These are phyloP conservation scores for Pythium grandisporangium DNA, from an alignment of 352 stramenopile genomes.

Conservation along the genomic window DNA sequence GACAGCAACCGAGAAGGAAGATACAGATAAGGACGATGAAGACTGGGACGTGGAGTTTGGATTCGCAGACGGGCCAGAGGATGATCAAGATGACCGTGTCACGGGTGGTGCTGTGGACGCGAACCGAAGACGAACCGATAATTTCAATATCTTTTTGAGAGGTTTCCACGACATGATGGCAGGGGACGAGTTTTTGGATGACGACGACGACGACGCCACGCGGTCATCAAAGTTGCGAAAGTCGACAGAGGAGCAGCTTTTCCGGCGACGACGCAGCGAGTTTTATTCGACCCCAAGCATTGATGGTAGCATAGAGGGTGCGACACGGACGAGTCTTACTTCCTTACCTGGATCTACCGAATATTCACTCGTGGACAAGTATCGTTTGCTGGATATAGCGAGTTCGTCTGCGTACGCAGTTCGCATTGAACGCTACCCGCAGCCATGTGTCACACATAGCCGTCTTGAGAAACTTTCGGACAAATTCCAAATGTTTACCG, in stretches of 20 bases:
- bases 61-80: slow-evolving; percentile 27
- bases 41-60: slow-evolving; percentile 81
- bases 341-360: slow-evolving; percentile 41
- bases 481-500: slow-evolving; percentile 46
- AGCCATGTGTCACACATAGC: slow-evolving; percentile 59
- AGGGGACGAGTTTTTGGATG: slow-evolving; percentile 44
- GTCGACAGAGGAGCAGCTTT: slow-evolving; percentile 46
- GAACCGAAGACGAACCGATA: slow-evolving; percentile 50
- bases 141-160: slow-evolving; percentile 77
- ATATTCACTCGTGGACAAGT: slow-evolving; percentile 61
- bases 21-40: slow-evolving; percentile 32
- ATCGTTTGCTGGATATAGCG: slow-evolving; percentile 56
- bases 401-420: slow-evolving; percentile 67
- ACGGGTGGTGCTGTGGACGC: slow-evolving; percentile 35
- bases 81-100: slow-evolving; percentile 30
- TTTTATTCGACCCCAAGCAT: slow-evolving; percentile 15
- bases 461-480: slow-evolving; percentile 37
- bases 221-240: slow-evolving; percentile 11
- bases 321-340: slow-evolving; percentile 41
- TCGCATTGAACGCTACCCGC: slow-evolving; percentile 71
- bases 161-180: slow-evolving; percentile 76
- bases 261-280: slow-evolving; percentile 39
- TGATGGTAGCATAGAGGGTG: slow-evolving; percentile 33
- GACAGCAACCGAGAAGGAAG: slow-evolving; percentile 8
- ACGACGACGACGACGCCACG: slow-evolving; percentile 20